Conservation (phyloP, 495 filamentous ascomycete species). For the Daldinia grandis region DNA sequence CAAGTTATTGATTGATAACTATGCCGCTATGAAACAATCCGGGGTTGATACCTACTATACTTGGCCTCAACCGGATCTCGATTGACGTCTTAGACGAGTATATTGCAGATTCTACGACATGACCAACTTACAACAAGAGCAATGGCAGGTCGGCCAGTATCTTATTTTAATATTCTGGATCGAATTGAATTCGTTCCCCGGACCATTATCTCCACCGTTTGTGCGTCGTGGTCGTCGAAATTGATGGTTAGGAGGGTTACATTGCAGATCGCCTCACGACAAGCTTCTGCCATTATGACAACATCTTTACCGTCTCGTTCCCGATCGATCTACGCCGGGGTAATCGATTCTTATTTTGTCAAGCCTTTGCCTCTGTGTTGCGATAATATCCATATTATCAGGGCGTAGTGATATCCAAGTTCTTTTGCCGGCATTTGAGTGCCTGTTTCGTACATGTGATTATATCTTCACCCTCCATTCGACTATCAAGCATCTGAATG, state of each 20-base stretch:
- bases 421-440: not conserved
- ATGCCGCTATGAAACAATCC: conserved; percentile 16
- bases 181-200: conserved; percentile 12
- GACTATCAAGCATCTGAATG: not conserved
- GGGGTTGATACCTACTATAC: conserved; percentile 16
- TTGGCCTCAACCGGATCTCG: conserved; percentile 24
- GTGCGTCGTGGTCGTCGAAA: conserved; percentile 16
- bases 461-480: not conserved
- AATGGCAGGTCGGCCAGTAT: conserved; percentile 3
- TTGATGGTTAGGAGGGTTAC: conserved; percentile 25
- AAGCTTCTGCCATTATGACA: conserved; percentile 34
- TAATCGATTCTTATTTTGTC: conserved; percentile 4
- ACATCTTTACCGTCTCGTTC: conserved; percentile 11
- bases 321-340: conserved; percentile 22
- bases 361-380: not conserved
- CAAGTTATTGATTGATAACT: conserved; percentile 21
- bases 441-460: not conserved
- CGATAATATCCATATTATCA: not conserved
- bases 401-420: not conserved
- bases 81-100: conserved; percentile 14
- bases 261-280: conserved; percentile 41
- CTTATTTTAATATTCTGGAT: conserved; percentile 8
- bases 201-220: conserved; percentile 23
- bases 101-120: not conserved
- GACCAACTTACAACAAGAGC: not conserved